Conservation (phyloP, 164 flowering plant species). For the Umbellularia californica region DNA sequence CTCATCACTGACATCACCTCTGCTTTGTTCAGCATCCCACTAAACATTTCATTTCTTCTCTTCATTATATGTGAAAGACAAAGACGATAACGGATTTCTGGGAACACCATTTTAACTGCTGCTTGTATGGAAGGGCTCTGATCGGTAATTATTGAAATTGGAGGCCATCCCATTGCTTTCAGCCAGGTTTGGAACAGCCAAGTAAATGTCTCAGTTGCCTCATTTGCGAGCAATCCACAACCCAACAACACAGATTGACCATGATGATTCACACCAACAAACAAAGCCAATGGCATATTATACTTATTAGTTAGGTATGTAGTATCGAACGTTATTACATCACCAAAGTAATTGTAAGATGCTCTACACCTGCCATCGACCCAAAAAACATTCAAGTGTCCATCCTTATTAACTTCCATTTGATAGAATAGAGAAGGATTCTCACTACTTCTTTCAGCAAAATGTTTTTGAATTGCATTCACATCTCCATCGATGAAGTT, state of each 20-base stretch:
- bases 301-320: conserved; percentile 73
- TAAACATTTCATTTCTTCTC: not conserved
- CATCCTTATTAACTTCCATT: conserved; percentile 67
- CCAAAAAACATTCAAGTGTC: conserved; percentile 73
- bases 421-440: conserved; percentile 31
- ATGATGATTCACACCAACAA: conserved; percentile 81
- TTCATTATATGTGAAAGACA: conserved; percentile 1
- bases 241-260: conserved; percentile 54
- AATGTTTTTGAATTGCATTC: not conserved
- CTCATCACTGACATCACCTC: not conserved
- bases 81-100: not conserved
- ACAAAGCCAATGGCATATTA: conserved; percentile 73
- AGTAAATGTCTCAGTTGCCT: conserved; percentile 1
- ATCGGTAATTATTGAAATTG: conserved; percentile 12
- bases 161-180: conserved; percentile 12
- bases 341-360: conserved; percentile 69
- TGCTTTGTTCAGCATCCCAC: not conserved
- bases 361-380: conserved; percentile 67
- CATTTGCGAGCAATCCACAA: conserved; percentile 6
- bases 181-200: conserved; percentile 14
- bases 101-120: conserved; percentile 12
- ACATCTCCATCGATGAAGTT: not conserved
- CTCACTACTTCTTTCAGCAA: not conserved
- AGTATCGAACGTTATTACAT: conserved; percentile 77
- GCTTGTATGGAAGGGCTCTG: conserved; percentile 2